These are phyloP conservation scores for Globisporangium orthogonon DNA, from an alignment of 352 stramenopile species.

Conservation along the genomic window DNA sequence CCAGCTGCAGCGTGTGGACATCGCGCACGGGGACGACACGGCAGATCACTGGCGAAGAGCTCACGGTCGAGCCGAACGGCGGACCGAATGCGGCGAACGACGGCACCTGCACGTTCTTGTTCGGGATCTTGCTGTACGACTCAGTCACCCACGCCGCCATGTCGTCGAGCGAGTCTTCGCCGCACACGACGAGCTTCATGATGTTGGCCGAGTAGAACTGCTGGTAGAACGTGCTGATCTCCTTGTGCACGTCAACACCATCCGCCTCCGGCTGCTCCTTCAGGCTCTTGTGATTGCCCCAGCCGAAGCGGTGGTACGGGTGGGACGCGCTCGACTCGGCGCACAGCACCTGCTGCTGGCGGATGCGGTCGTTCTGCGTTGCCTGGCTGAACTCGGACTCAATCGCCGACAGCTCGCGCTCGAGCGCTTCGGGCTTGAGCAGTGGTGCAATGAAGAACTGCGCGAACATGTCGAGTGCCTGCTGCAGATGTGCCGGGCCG, in stretches of 20 bases:
- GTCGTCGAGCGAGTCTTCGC: constrained; percentile 64
- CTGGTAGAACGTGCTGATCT: constrained; percentile 64
- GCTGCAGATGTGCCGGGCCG: constrained; percentile 42
- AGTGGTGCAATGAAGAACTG: constrained; percentile 93
- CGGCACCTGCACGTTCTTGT: constrained; percentile 38
- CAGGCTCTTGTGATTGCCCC: constrained; percentile 79
- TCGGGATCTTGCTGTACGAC: constrained; percentile 58
- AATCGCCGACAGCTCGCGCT: constrained; percentile 80
- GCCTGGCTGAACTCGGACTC: constrained; percentile 87
- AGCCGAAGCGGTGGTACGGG: constrained; percentile 80
- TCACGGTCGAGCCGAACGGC: constrained; percentile 44
- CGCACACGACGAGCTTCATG: constrained; percentile 82
- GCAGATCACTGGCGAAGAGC: constrained; percentile 39
- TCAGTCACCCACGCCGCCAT: constrained; percentile 55
- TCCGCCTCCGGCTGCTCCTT: constrained; percentile 32
- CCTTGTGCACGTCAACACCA: constrained; percentile 47
- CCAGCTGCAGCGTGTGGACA: constrained; percentile 67
- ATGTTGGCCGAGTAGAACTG: constrained; percentile 74
- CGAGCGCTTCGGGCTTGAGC: constrained; percentile 70
- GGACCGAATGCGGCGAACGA: constrained; percentile 32
- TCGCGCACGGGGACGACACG: constrained; percentile 71
- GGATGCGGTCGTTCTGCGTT: constrained; percentile 63
- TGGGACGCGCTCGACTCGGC: constrained; percentile 40
- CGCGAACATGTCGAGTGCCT: constrained; percentile 90
- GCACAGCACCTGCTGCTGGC: constrained; percentile 74